Evolutionary conservation across 2,329 filamentous ascomycete species (phyloP), one percentile per base, ranked within the genome.

Genomic region (Drechslera avenae): DNA sequence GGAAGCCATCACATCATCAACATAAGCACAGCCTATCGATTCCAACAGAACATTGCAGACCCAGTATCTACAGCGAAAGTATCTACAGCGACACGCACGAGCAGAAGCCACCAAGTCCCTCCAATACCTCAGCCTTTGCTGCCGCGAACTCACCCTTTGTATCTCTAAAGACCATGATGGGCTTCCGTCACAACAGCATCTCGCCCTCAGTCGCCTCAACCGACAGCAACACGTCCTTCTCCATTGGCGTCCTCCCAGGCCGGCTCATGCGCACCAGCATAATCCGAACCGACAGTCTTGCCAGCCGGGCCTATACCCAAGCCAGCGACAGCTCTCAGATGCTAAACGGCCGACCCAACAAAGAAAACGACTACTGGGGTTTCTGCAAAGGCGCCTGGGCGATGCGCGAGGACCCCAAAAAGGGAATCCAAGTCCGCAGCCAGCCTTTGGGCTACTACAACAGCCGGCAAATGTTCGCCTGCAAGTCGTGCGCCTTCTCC

Each of bases 311-410:
- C n/a, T n/a, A n/a, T 12, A 51, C 57, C 7, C 40, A 54, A 1
- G 54, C 51, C 3, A 57, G 61, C 32, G 57, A 67, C 12, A 59
- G 49, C n/a, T 23, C 21, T 8, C 10, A 28, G 7, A 69, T 68
- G 59, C 69, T 74, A 59, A 44, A 56, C 14, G 70, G 70, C 32
- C 70, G 73, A 3, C 71, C 73, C 1, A 69, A 66, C 60, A 74
- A 73, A 53, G 62, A 66, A n/a, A 75, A 75, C 55, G 64, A 69
- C 51, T 75, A 74, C 59, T 74, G 69, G 68, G 72, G 72, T 16
- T 75, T 75, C 60, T 75, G 73, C 61, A 74, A 74, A 62, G 73
- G 73, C 28, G 66, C 73, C 2, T 75, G 73, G 73, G 62, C 62
- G 1, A 56, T 66, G 2, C 66, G 72, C 28, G 69, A 71, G 53